phyloP scores from a whole-genome alignment of 2,329 filamentous ascomycete species.

The Akanthomyces lecanii region DNA sequence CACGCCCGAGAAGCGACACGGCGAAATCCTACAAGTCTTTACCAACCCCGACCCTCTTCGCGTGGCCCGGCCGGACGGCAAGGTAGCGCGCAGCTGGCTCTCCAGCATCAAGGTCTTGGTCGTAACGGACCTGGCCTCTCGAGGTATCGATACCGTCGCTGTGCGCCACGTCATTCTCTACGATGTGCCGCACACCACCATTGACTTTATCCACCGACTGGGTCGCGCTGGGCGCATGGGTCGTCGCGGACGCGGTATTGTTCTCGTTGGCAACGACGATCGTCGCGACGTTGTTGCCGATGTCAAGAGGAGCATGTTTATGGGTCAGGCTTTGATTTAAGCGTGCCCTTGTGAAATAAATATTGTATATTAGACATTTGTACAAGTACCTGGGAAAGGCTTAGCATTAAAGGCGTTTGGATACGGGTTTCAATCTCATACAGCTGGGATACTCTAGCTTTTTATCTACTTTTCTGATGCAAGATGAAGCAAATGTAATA shows the following conservation, averaged over 20 bases:
- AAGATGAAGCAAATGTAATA: background rate
- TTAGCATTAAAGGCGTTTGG: slow-evolving; percentile 11
- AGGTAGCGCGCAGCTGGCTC: slow-evolving; percentile 47
- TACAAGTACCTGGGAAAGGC: background rate
- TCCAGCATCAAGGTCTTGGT: slow-evolving; percentile 86
- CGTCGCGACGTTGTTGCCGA: slow-evolving; percentile 86
- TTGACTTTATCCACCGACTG: slow-evolving; percentile 96
- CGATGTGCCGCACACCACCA: slow-evolving; percentile 95
- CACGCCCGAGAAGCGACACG: slow-evolving; percentile 70
- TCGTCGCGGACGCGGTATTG: slow-evolving; percentile 79
- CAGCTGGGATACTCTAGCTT: background rate
- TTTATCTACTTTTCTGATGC: background rate
- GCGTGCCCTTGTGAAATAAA: background rate
- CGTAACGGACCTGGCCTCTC: slow-evolving; percentile 85
- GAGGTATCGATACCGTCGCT: slow-evolving; percentile 90
- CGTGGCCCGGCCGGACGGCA: slow-evolving; percentile 24
- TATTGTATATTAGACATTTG: slow-evolving; percentile 9
- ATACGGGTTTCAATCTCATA: background rate
- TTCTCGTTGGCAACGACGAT: slow-evolving; percentile 85
- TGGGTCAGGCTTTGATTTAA: slow-evolving; percentile 72
- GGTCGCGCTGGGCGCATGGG: slow-evolving; percentile 92
- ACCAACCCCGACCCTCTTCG: slow-evolving; percentile 48
- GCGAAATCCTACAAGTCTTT: slow-evolving; percentile 73
- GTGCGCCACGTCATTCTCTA: slow-evolving; percentile 91
- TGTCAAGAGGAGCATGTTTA: slow-evolving; percentile 85